Conservation (phyloP, 2,329 filamentous ascomycete genomes). For the Helotiales sp. region DNA sequence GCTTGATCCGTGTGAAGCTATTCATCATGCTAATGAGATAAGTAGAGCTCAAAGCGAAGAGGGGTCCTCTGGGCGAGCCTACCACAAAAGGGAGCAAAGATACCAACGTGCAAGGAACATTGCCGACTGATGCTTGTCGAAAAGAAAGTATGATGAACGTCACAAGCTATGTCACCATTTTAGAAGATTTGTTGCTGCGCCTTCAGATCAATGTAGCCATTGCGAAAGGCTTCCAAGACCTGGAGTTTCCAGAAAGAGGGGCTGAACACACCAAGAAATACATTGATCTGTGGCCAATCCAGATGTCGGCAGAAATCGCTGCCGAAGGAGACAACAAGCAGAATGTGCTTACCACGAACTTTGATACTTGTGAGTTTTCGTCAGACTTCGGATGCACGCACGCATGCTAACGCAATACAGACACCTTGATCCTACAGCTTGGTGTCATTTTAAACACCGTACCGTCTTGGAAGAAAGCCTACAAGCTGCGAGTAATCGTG, state of each 20-base stretch:
- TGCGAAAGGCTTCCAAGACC: conserved; percentile 74
- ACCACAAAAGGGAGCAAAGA: conserved; percentile 55
- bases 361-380: conserved; percentile 72
- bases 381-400: too few relatives aligned
- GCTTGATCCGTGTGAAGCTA: too few relatives aligned
- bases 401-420: conserved; percentile 37
- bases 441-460: conserved; percentile 84
- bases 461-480: conserved; percentile 74
- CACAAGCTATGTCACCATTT: conserved; percentile 75
- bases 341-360: conserved; percentile 79
- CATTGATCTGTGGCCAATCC: conserved; percentile 89
- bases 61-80: conserved; percentile 38
- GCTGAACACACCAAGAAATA: conserved; percentile 65
- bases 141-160: conserved; percentile 68
- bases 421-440: conserved; percentile 80
- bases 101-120: conserved; percentile 53
- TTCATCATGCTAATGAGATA: too few relatives aligned
- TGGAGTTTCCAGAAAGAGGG: conserved; percentile 68
- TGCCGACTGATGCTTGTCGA: conserved; percentile 70
- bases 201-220: conserved; percentile 83
- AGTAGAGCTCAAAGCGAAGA: conserved; percentile 35
- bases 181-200: conserved; percentile 77
- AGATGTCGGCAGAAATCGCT: conserved; percentile 84
- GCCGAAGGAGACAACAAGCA: conserved; percentile 62
- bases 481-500: conserved; percentile 73